phyloP scores from a whole-genome alignment of 176 grass and related monocot genomes.

The Areca catechu region DNA sequence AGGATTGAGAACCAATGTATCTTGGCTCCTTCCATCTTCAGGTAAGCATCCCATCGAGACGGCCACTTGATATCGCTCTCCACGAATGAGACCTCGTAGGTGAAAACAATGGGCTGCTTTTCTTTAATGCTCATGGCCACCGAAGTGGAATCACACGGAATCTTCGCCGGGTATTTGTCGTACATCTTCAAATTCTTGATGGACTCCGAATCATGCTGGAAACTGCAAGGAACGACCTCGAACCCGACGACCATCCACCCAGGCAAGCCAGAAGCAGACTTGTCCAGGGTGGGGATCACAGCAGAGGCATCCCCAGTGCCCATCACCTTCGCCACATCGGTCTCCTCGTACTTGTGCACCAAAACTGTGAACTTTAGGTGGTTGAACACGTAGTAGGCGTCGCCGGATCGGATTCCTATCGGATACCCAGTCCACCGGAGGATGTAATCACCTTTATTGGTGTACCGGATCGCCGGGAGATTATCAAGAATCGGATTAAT shows the following conservation, averaged over 20 bases:
- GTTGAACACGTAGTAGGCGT: constrained; percentile 33
- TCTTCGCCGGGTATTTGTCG: constrained; percentile 32
- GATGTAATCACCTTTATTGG: constrained; percentile 26
- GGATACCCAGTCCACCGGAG: constrained; percentile 41
- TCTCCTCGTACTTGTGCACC: constrained; percentile 42
- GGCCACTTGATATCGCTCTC: constrained; percentile 48
- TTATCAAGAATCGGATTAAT: constrained; percentile 39
- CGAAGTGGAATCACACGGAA: constrained; percentile 26
- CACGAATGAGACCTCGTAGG: constrained; percentile 39
- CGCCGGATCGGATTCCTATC: constrained; percentile 5
- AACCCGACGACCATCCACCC: constrained; percentile 43
- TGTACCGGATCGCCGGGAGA: constrained; percentile 34
- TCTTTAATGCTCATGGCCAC: constrained; percentile 35
- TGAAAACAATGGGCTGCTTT: constrained; percentile 32
- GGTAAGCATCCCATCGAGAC: constrained; percentile 40
- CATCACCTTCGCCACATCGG: constrained; percentile 33
- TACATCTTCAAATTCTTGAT: constrained; percentile 33
- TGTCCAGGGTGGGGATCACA: constrained; percentile 21
- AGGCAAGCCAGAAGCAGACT: not conserved
- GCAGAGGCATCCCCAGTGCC: constrained; percentile 30
- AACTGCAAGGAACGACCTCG: constrained; percentile 40
- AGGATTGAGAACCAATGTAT: constrained; percentile 51
- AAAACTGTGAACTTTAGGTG: constrained; percentile 40
- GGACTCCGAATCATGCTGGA: constrained; percentile 21
- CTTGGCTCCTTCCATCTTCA: constrained; percentile 53